A percentile compares a stretch with the other conserved stretches of the same genome.
These are phyloP conservation scores for Cyberlindnera galapagoensis DNA, from an alignment of 805 yeast genomes.

Conservation along the genomic window DNA sequence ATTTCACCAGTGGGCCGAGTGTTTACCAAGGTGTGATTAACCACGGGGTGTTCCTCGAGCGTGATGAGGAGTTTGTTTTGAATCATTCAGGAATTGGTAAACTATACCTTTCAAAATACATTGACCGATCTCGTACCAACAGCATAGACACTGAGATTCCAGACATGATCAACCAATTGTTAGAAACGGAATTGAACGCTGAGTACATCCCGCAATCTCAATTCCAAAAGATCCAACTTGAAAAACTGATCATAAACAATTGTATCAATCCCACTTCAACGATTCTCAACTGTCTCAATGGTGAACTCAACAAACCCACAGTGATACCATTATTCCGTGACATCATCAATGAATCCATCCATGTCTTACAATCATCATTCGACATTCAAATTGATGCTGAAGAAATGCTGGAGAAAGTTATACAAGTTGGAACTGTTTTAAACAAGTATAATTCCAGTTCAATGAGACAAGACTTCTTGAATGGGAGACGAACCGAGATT, in stretches of 20 bases:
- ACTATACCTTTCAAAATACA: slow-evolving; percentile 48
- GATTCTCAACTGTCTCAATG: slow-evolving; percentile 69
- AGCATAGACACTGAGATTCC: slow-evolving; percentile 6
- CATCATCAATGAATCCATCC: slow-evolving; percentile 30
- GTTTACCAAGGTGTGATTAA: slow-evolving; percentile 72
- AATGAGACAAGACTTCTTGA: slow-evolving; percentile 48
- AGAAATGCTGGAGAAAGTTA: slow-evolving; percentile 30
- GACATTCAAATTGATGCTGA: slow-evolving; percentile 22
- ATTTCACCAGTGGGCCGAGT: slow-evolving; percentile 40
- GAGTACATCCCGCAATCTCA: slow-evolving; percentile 36
- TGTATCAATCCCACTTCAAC: slow-evolving; percentile 85
- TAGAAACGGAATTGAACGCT: slow-evolving; percentile 24
- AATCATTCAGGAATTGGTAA: slow-evolving; percentile 72
- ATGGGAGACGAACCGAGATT: slow-evolving; percentile 61
- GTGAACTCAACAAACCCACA: slow-evolving; percentile 52
- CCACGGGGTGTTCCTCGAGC: slow-evolving; percentile 67
- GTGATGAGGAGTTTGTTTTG: slow-evolving; percentile 23
- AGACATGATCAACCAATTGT: slow-evolving; percentile 24
- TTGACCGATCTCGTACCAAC: slow-evolving; percentile 37
- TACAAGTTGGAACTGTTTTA: slow-evolving; percentile 33
- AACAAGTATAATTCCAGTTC: slow-evolving; percentile 52
- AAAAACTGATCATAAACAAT: slow-evolving; percentile 72
- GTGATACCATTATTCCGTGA: slow-evolving; percentile 33
- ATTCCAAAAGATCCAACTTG: slow-evolving; percentile 54
- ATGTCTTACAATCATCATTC: slow-evolving; percentile 22